Conservation (phyloP, 2,329 filamentous ascomycete genomes). For the Magnaporthiopsis rhizophila region DNA sequence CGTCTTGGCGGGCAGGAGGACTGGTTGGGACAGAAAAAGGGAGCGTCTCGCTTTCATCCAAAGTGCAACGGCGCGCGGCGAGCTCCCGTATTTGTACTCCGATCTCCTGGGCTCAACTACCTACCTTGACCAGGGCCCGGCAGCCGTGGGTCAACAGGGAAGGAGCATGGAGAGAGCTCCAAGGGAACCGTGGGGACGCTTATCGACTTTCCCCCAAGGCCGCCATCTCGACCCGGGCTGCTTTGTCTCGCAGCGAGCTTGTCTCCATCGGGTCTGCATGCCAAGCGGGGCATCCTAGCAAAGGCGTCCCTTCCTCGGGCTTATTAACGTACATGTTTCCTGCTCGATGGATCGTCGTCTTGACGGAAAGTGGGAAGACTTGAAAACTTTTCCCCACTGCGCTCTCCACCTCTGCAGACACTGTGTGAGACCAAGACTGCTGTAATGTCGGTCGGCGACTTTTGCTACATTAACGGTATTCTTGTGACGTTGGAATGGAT, state of each 20-base stretch:
- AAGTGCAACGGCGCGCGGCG: not conserved
- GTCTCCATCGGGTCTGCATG: not conserved
- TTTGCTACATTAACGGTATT: too few species aligned
- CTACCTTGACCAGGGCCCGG: not conserved
- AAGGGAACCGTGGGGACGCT: not conserved
- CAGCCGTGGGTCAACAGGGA: not conserved
- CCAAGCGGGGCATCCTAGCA: not conserved
- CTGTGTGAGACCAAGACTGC: not conserved
- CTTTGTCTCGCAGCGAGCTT: not conserved
- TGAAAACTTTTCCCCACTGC: not conserved
- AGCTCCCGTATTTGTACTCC: not conserved
- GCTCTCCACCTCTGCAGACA: not conserved
- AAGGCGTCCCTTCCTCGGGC: not conserved
- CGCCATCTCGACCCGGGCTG: not conserved
- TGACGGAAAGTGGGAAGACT: not conserved
- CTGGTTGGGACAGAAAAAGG: not conserved
- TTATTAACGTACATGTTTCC: not conserved
- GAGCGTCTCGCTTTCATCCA: not conserved
- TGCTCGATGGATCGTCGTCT: not conserved
- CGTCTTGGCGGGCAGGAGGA: not conserved
- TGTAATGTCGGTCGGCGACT: not conserved
- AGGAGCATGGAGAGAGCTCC: not conserved
- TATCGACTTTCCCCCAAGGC: not conserved
- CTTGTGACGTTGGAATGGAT: too few species aligned
- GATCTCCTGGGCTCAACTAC: not conserved